These are phyloP conservation scores for Iberis pinnata DNA, from an alignment of 345 rosid genomes.

Conservation along the genomic window DNA sequence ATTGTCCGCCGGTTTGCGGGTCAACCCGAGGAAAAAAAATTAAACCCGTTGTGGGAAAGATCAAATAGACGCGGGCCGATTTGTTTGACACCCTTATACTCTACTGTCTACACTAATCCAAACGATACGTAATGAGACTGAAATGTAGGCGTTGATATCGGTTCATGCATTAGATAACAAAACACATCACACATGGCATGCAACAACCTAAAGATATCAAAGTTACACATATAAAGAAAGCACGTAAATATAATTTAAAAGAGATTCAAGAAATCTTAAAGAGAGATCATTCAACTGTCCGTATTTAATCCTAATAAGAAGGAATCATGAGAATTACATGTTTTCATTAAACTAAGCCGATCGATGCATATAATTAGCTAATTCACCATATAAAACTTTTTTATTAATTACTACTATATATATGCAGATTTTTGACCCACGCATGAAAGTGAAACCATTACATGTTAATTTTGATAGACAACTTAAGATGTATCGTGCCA, in stretches of 20 bases:
- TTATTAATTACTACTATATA: not conserved
- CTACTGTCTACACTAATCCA: no score
- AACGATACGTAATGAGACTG: no score
- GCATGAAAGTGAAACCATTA: no score
- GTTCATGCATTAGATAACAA: not conserved
- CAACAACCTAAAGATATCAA: not conserved
- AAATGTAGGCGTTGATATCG: not conserved
- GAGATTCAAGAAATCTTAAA: not conserved
- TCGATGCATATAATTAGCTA: conserved; percentile 1
- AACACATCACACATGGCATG: not conserved
- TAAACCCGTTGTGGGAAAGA: no score
- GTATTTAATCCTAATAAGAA: conserved; percentile 21
- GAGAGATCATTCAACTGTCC: conserved; percentile 10
- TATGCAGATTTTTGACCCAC: not conserved
- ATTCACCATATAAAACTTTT: not conserved
- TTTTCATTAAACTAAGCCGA: conserved; percentile 10
- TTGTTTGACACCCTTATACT: no score
- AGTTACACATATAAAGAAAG: not conserved
- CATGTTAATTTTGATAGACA: conserved; percentile 2
- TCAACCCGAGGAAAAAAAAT: no score
- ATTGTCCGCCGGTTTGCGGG: no score
- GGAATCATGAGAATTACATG: conserved; percentile 26
- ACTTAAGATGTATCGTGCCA: conserved; percentile 17
- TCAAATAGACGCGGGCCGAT: no score
- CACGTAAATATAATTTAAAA: not conserved